Conservation (phyloP, 176 grass and related monocot species). For the Carex parvula region DNA sequence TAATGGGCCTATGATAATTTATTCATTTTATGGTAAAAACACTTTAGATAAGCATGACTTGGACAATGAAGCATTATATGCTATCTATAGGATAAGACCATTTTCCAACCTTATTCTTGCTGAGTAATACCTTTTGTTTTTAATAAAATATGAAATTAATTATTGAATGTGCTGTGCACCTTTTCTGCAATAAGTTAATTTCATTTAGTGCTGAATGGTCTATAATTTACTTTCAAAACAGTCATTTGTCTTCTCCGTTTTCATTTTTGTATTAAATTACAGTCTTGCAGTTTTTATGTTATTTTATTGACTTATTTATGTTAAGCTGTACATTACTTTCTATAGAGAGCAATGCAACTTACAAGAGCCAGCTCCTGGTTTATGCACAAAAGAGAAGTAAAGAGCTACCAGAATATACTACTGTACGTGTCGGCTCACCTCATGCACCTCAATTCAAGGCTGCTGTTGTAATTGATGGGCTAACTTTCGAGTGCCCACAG, state of each 20-base stretch:
- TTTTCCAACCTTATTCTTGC: background rate
- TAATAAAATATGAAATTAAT: background rate
- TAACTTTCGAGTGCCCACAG: slow-evolving; percentile 53
- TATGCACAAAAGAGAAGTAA: slow-evolving; percentile 62
- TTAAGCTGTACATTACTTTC: slow-evolving; percentile 14
- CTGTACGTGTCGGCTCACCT: slow-evolving; percentile 28
- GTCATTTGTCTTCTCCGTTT: background rate
- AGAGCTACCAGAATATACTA: slow-evolving; percentile 39
- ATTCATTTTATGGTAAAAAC: background rate
- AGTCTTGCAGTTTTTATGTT: background rate
- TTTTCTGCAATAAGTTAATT: background rate
- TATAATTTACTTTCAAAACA: background rate
- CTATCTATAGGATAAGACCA: background rate
- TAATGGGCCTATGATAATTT: too few relatives aligned
- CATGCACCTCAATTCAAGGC: slow-evolving; percentile 53
- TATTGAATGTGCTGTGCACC: background rate
- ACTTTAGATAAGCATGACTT: background rate
- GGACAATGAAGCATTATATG: background rate
- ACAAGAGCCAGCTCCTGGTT: slow-evolving; percentile 61
- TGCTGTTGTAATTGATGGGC: slow-evolving; percentile 57
- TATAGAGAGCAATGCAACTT: slow-evolving; percentile 37
- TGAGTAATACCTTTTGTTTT: background rate
- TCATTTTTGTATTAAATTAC: background rate
- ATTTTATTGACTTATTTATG: background rate
- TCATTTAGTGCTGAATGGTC: background rate